Evolutionary conservation across 805 yeast species (phyloP).

Genomic region (Candida insectalens): DNA sequence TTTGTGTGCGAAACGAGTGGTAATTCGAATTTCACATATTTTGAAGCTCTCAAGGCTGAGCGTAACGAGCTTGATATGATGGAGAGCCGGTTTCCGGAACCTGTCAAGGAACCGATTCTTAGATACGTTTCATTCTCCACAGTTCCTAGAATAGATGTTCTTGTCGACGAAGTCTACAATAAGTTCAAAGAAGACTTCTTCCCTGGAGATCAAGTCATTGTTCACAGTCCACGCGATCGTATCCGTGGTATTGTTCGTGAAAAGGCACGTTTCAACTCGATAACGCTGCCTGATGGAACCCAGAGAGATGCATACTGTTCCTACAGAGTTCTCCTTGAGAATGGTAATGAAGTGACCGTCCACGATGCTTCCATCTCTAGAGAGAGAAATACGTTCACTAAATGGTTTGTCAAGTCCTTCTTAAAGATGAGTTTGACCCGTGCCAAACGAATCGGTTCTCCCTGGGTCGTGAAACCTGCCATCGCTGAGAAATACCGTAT

Average conservation of each 20-base stretch:
- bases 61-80: constrained; percentile 51
- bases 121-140: constrained; percentile 75
- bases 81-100: constrained; percentile 80
- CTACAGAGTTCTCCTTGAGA: constrained; percentile 57
- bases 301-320: constrained; percentile 41
- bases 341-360: constrained; percentile 50
- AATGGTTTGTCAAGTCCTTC: constrained; percentile 83
- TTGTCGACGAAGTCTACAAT: constrained; percentile 80
- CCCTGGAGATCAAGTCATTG: constrained; percentile 80
- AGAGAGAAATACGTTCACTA: constrained; percentile 81
- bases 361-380: constrained; percentile 59
- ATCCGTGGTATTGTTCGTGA: constrained; percentile 64
- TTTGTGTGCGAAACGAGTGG: constrained; percentile 97
- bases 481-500: constrained; percentile 66
- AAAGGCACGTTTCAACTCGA: constrained; percentile 67
- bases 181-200: constrained; percentile 74
- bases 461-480: constrained; percentile 84
- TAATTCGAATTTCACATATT: constrained; percentile 80
- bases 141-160: constrained; percentile 70
- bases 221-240: constrained; percentile 34
- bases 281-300: constrained; percentile 27
- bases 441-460: constrained; percentile 81
- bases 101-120: constrained; percentile 85
- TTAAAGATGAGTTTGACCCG: constrained; percentile 70
- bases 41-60: constrained; percentile 81